Evolutionary conservation across 176 grass and related monocot species (phyloP).

Genomic region (Aechmea fasciata): DNA sequence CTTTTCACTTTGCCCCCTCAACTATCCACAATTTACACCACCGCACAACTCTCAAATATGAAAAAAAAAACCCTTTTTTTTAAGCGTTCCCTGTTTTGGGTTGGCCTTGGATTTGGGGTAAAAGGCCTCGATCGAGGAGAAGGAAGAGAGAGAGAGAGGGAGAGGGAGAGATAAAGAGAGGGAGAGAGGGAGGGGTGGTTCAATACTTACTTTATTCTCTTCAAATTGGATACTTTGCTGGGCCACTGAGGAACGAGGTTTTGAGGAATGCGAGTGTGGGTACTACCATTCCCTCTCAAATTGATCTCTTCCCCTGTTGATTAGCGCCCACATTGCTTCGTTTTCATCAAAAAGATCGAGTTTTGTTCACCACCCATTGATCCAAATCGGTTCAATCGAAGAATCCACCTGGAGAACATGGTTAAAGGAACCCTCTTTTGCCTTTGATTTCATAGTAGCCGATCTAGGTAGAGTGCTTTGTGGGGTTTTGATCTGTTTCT

Average conservation of each 20-base stretch:
- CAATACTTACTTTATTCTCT: conserved; percentile 60
- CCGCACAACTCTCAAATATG: background rate
- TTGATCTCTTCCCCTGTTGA: background rate
- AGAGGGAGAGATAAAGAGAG: background rate
- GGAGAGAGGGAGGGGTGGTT: conserved; percentile 15
- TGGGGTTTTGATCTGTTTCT: background rate
- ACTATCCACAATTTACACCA: background rate
- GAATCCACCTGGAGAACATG: background rate
- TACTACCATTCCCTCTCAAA: background rate
- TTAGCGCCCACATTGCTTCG: conserved; percentile 4
- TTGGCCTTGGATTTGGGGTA: conserved; percentile 43
- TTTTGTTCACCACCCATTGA: background rate
- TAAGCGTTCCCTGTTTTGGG: conserved; percentile 1
- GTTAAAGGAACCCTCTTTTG: background rate
- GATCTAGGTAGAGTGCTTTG: background rate
- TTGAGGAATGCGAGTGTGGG: conserved; percentile 4
- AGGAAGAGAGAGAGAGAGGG: conserved; percentile 5
- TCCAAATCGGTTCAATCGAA: background rate
- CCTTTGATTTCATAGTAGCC: background rate
- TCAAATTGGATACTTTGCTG: conserved; percentile 27
- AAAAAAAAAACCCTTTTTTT: background rate
- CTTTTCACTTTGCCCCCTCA: background rate
- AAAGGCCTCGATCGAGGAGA: conserved; percentile 25
- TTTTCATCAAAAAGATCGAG: background rate
- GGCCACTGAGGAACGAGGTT: conserved; percentile 12